A percentile compares a stretch with the other conserved stretches of the same genome.
Conservation (phyloP, 2,329 filamentous ascomycete genomes). For the Seiridium unicorne region DNA sequence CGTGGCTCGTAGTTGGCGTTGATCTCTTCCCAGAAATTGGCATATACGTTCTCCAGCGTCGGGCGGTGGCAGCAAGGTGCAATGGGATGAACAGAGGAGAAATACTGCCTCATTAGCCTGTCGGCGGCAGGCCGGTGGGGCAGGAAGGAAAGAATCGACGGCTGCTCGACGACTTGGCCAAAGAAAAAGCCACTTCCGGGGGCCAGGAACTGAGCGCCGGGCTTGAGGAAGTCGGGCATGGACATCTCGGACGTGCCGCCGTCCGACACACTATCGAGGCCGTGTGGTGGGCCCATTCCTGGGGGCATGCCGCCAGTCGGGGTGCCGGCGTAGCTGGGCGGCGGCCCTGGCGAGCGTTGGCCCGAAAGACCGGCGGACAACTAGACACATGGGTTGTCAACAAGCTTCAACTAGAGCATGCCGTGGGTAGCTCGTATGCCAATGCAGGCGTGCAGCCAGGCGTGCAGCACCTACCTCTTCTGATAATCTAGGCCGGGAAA, state of each 20-base stretch:
- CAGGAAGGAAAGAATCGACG: constrained; percentile 57
- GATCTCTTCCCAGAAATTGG: constrained; percentile 64
- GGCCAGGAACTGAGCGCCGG: constrained; percentile 64
- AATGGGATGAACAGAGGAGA: constrained; percentile 65
- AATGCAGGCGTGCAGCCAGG: background rate
- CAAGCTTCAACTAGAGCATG: background rate
- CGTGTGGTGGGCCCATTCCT: constrained; percentile 15
- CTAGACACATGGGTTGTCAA: constrained; percentile 16
- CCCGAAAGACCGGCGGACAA: constrained; percentile 33
- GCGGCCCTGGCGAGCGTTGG: constrained; percentile 16
- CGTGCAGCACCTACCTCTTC: constrained; percentile 57
- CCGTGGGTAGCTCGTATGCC: constrained; percentile 1
- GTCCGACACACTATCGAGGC: constrained; percentile 21
- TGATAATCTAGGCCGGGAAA: constrained; percentile 67
- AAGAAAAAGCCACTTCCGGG: constrained; percentile 69
- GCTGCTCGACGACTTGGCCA: constrained; percentile 45
- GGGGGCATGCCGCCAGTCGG: constrained; percentile 14
- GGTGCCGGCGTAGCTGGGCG: constrained; percentile 17
- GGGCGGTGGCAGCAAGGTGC: constrained; percentile 67
- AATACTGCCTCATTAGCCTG: constrained; percentile 65
- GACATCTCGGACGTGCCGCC: constrained; percentile 21
- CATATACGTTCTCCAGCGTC: constrained; percentile 64
- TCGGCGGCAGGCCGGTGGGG: constrained; percentile 59
- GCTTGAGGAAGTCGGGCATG: constrained; percentile 57
- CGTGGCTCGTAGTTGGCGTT: constrained; percentile 59